A percentile compares a stretch with the other conserved stretches of the same genome.
These are phyloP conservation scores for Hordeum pubiflorum DNA, from an alignment of 202 grass and related monocot genomes.

Conservation along the genomic window DNA sequence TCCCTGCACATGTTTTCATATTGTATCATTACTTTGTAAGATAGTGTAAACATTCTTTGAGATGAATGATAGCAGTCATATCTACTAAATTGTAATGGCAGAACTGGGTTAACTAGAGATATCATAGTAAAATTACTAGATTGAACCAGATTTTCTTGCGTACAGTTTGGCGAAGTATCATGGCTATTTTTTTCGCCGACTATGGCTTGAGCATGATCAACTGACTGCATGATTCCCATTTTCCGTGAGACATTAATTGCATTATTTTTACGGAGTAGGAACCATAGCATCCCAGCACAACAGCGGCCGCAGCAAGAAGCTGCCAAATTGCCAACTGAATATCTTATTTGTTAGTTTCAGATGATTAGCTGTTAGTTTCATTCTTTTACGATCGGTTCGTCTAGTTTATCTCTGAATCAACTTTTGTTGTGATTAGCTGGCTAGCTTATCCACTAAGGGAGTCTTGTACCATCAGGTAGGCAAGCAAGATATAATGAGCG, in stretches of 20 bases:
- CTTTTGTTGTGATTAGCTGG: neutral
- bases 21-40: conserved; percentile 16
- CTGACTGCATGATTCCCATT: neutral
- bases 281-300: neutral
- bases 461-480: neutral
- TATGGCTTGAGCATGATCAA: neutral
- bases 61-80: neutral
- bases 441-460: neutral
- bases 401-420: neutral
- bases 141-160: neutral
- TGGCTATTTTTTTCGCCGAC: neutral
- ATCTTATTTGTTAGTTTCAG: neutral
- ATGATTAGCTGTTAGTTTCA: neutral
- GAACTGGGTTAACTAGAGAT: neutral
- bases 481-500: neutral
- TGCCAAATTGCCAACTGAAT: neutral
- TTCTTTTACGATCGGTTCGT: neutral
- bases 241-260: neutral
- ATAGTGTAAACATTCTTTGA: neutral
- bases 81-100: neutral
- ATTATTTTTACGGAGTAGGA: neutral
- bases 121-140: neutral
- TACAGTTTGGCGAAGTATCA: neutral
- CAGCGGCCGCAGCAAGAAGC: neutral
- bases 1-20: neutral